Percentiles rank a stretch among this genome's conserved stretches.
phyloP scores from a whole-genome alignment of 257 asterid species.

The Nicotiana paniculata region DNA sequence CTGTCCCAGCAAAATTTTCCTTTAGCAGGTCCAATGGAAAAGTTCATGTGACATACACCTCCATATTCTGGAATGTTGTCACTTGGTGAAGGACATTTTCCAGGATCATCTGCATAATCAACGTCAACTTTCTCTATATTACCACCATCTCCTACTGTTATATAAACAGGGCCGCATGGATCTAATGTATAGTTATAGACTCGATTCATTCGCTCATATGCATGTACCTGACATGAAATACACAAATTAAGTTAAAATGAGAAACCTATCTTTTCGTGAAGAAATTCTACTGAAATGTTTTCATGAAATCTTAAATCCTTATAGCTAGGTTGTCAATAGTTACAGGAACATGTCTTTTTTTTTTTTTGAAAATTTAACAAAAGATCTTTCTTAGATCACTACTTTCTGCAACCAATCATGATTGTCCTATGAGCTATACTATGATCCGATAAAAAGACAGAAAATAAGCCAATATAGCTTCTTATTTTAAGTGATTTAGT shows the following conservation, averaged over 20 bases:
- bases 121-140: conserved; percentile 74
- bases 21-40: conserved; percentile 65
- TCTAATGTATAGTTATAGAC: conserved; percentile 70
- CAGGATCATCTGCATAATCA: conserved; percentile 77
- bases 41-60: conserved; percentile 55
- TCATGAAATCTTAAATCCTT: not conserved
- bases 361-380: no score
- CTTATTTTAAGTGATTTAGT: not conserved
- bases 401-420: not conserved
- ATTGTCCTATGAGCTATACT: not conserved
- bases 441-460: not conserved
- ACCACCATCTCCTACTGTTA: conserved; percentile 90
- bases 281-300: not conserved
- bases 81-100: conserved; percentile 59
- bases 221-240: conserved; percentile 37
- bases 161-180: conserved; percentile 72
- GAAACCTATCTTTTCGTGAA: not conserved
- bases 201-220: conserved; percentile 79
- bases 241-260: not conserved
- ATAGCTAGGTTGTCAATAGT: not conserved
- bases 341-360: not conserved
- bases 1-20: conserved; percentile 84
- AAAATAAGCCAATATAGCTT: not conserved
- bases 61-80: conserved; percentile 66
- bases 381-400: not conserved